Base-by-base conservation (phyloP, 2,329 filamentous ascomycete species). In the Claviceps lovelessii region DNA sequence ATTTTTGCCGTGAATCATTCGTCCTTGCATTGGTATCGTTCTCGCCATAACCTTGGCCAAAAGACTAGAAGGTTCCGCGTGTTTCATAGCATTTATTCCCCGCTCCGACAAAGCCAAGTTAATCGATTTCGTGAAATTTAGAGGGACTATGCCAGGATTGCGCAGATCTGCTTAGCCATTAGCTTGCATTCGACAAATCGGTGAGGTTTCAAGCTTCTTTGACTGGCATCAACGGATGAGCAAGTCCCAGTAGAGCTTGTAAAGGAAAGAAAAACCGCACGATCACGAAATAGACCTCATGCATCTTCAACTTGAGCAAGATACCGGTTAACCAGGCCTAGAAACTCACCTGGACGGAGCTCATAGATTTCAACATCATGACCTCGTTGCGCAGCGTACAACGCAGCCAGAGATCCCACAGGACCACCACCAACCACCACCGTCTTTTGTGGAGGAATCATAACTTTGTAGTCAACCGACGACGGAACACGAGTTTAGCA, bases 51-150 rank as follows among this genome's bases (percentile, higher is more conserved):
- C 81, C 61, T 83, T 76, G 13, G 90, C 77, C 37, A 95, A 73
- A 41, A 97, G 77, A 3, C 76, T 77, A 3, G 80, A 72, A 37
- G 83, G 78, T 31, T 81, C 80, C 1, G 87, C 81, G 61, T 86
- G 75, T 53, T 80, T 79, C 71, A 98, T 84, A 28, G 91, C 88
- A 68, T 93, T 87, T 67, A 97, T 90, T 37, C 93, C 93, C 56
- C 93, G 83, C 67, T 97, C 90, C 0, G 93, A 97, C 0, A 98
- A 76, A 28, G 93, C 91, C 54, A 98, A 73, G 66, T 98, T 98
- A 74, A 98, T 98, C n/a, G 93, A 97, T 68, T 90, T 95, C 57
- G 90, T 95, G 66, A 96, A 96, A 70, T 96, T 96, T 58, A 97
- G 76, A 3, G 91, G 90, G 35, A 84, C 83, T 0, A 88, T 95